These are phyloP conservation scores for Leccinum disarticulatum DNA, from an alignment of 768 basidiomycete species.

Conservation along the genomic window DNA sequence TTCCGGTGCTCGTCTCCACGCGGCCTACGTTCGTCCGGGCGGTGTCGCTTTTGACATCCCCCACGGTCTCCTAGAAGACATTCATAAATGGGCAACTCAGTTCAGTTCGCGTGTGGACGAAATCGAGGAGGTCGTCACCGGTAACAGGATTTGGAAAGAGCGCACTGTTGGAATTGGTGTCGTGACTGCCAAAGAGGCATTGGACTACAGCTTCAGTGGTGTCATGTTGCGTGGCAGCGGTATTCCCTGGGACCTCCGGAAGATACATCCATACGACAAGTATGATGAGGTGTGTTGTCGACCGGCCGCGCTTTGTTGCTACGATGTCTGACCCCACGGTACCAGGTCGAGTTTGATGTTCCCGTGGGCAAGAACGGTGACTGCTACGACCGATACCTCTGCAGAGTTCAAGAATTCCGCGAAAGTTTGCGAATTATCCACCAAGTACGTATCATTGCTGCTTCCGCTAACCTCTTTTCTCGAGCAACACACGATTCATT, in stretches of 20 bases:
- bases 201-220: slow-evolving; percentile 92
- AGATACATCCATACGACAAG: slow-evolving; percentile 91
- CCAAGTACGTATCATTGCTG: slow-evolving; percentile 45
- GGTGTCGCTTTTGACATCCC: slow-evolving; percentile 98
- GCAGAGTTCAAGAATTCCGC: slow-evolving; percentile 97
- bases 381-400: slow-evolving; percentile 97
- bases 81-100: slow-evolving; percentile 97
- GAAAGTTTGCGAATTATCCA: slow-evolving; percentile 88
- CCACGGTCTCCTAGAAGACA: slow-evolving; percentile 97
- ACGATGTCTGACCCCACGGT: not conserved
- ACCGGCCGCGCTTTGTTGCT: not conserved
- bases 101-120: slow-evolving; percentile 90
- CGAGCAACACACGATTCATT: not conserved
- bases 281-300: slow-evolving; percentile 75
- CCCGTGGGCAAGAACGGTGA: slow-evolving; percentile 97
- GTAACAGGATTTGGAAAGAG: slow-evolving; percentile 98
- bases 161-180: slow-evolving; percentile 87
- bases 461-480: not conserved
- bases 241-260: slow-evolving; percentile 92
- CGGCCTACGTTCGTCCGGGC: slow-evolving; percentile 97
- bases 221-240: slow-evolving; percentile 97
- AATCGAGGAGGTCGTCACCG: slow-evolving; percentile 96
- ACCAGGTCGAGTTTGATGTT: slow-evolving; percentile 91
- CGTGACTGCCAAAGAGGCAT: slow-evolving; percentile 89
- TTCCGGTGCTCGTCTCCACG: slow-evolving; percentile 94